A percentile compares a stretch with the other conserved stretches of the same genome.
These are phyloP conservation scores for Graphilbum sp. DNA, from an alignment of 2,329 filamentous ascomycete genomes.

Conservation along the genomic window DNA sequence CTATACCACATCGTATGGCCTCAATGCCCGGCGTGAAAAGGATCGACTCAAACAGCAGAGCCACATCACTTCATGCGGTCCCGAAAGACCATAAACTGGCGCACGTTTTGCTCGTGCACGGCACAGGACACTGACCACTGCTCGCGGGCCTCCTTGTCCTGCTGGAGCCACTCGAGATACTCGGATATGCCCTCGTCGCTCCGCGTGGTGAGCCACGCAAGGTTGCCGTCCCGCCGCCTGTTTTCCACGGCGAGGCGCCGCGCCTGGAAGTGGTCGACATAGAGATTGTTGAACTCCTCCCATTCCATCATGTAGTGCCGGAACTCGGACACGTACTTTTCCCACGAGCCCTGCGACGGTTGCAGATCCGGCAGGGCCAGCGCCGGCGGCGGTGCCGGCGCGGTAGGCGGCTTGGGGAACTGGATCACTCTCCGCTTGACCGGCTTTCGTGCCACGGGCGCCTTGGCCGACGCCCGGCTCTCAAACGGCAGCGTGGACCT, in stretches of 20 bases:
- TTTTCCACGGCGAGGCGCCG: slow-evolving; percentile 27
- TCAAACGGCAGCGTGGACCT: slow-evolving; percentile 40
- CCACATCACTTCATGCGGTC: slow-evolving; percentile 21
- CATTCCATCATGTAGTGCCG: slow-evolving; percentile 35
- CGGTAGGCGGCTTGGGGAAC: slow-evolving; percentile 31
- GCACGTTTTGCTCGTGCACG: slow-evolving; percentile 41
- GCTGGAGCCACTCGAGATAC: slow-evolving; percentile 43
- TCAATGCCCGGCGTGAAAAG: no score
- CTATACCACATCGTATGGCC: no score
- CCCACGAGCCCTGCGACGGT: slow-evolving; percentile 26
- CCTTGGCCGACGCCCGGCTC: slow-evolving; percentile 23
- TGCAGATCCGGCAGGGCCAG: slow-evolving; percentile 26
- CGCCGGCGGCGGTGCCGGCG: slow-evolving; percentile 29
- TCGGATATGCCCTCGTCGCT: slow-evolving; percentile 32
- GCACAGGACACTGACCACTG: slow-evolving; percentile 44
- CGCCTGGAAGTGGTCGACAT: slow-evolving; percentile 38
- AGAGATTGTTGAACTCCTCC: slow-evolving; percentile 31
- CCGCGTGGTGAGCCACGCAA: slow-evolving; percentile 25
- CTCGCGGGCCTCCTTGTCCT: slow-evolving; percentile 46
- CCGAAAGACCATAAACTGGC: slow-evolving; percentile 36
- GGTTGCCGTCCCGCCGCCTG: slow-evolving; percentile 23
- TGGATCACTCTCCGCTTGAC: slow-evolving; percentile 14
- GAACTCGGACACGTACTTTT: slow-evolving; percentile 36
- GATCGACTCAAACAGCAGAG: background rate
- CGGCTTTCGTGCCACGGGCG: slow-evolving; percentile 13